Evolutionary conservation across 805 yeast species (phyloP).

Genomic region (Starmerella gropengiesseri): DNA sequence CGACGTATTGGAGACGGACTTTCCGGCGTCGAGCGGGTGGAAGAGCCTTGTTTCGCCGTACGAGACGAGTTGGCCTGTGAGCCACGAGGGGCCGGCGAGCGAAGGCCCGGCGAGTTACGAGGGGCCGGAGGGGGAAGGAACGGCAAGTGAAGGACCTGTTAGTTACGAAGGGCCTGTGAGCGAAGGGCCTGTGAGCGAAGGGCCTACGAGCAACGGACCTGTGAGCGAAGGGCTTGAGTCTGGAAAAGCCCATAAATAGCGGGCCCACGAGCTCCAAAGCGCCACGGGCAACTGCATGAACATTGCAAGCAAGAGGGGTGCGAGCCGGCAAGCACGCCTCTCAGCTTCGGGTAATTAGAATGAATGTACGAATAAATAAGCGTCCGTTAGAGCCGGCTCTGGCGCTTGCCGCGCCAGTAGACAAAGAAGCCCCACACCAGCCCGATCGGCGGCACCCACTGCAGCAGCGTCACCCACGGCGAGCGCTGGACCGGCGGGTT

Average conservation of each 20-base stretch:
- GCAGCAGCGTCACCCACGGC: conserved; percentile 22
- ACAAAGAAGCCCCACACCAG: conserved; percentile 16
- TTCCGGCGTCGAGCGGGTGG: conserved; percentile 9
- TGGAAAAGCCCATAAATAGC: no score
- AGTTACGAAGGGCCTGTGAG: no score
- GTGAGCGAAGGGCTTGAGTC: no score
- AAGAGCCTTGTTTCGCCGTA: background rate
- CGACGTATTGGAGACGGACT: conserved; percentile 14
- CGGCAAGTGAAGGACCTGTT: no score
- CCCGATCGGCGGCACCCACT: conserved; percentile 32
- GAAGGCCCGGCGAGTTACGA: no score
- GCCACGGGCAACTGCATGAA: no score
- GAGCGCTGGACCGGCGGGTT: conserved; percentile 32
- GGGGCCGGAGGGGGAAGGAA: no score
- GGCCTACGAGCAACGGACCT: no score
- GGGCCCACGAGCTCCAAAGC: no score
- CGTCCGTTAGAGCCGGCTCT: background rate
- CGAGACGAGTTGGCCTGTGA: background rate
- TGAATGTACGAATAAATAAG: background rate
- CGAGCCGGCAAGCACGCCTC: no score
- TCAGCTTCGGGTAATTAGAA: background rate
- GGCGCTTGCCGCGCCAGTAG: conserved; percentile 8
- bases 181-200: no score
- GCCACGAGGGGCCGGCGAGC: background rate
- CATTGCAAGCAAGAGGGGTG: no score